Evolutionary conservation across 139 green algal genomes (phyloP), one percentile per base, ranked within the genome.

Genomic region (Astrephomene gubernaculifera): DNA sequence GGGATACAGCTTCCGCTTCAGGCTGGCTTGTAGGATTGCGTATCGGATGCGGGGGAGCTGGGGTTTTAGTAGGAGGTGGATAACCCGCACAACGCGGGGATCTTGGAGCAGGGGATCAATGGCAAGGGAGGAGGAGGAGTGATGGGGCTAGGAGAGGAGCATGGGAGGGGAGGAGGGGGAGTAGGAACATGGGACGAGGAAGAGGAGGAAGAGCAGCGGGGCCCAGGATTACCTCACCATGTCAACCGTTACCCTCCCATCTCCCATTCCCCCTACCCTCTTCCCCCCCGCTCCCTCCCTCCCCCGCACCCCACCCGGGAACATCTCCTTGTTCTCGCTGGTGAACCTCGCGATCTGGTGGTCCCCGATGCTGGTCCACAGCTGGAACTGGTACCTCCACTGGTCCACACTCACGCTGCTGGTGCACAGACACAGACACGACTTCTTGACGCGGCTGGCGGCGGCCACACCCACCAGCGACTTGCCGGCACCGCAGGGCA

Each of bases 401-500:
- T 99, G 97, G 87, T 99, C 97, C 79, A 99, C 97, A 2, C 88
- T 95, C 38, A 99, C 96, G 22, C 27, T 83, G 64, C 57, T 87
- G 31, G 94, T 97, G 89, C 95, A 97, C 89, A 99, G 92, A 68
- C 85, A 92, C 83, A 99, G 90, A 86, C 92, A 96, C 79, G 88
- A 95, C 91, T 99, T 99, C 78, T 93, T 91, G 49, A 98, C 92
- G 73, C 97, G 93, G 0, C 90, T 87, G 0, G 97, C 95, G 1
- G 97, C 97, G 25, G 96, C 94, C 43, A 99, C 94, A 24, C 97
- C 93, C 54, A 97, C 95, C 65, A 99, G 90, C 9, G 89, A 95
- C 90, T 99, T 99, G 65, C 97, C 97, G 7, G 97, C 97, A 7
- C 97, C 97, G 92, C 97, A 99, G 6, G 97, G 97, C 83, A 99